Base-by-base conservation (phyloP, 306 rosid genomes). In the Potentilla sterilis region DNA sequence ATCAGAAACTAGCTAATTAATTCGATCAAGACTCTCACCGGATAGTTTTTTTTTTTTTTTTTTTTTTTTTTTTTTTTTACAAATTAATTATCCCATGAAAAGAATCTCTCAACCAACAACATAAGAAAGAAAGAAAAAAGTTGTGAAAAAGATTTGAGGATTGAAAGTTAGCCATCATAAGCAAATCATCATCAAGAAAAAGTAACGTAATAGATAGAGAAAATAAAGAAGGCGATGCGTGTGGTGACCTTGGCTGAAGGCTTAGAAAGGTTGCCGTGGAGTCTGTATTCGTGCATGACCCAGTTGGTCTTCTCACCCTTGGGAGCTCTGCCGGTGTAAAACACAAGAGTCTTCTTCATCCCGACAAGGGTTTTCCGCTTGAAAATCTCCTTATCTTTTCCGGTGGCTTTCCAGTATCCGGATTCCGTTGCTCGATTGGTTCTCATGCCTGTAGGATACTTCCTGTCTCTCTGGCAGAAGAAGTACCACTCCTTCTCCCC, bases 381-480 rank as follows among this genome's bases (percentile, higher is more conserved):
- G 87, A 22, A 89, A 67, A 95, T 90, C 79, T 92, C 97, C 19
- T 79, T 86, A 16, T 95, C 99, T 77, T 95, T 95, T 5, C 99
- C 99, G 0, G 99, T 95, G 15, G 99, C 99, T 72, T 95, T 95
- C 99, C 99, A 95, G 70, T 95, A 95, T 0, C 99, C 99, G 0
- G 96, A 86, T 48, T 85, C 89, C 4, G 99, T 95, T 4, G 99
- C 99, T 70, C 99, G 78, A 62, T 95, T 95, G 0, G 99, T 95
- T 70, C 99, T 79, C 93, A 85, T 90, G 0, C 99, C 99, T 0
- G 99, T 95, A n/a, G 99, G 99, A 74, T 95, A 95, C 77, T 95
- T 95, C 69, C 97, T 78, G 63, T 95, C 99, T 65, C 89, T 86
- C 65, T 90, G 97, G 78, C 92, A 89, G 73, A 92, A 95, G 81